Evolutionary conservation across 108 stramenopile species (phyloP).

Genomic region (Nitzschia putrida): DNA sequence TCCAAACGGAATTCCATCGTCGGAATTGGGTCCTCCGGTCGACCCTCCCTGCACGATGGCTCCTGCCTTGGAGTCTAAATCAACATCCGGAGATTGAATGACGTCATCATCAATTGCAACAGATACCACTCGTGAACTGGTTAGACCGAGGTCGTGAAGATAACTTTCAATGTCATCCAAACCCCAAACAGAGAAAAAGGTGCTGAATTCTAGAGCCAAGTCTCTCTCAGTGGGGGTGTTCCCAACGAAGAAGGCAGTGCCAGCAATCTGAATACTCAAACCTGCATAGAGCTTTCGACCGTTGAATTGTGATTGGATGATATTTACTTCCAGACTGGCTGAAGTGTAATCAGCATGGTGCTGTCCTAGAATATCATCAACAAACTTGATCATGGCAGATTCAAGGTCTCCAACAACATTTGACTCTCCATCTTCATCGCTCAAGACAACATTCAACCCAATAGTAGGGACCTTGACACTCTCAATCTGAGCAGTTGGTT

Average conservation of each 20-base stretch:
- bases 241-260: constrained; percentile 15
- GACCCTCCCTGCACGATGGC: not conserved
- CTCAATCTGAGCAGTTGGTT: not conserved
- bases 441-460: constrained; percentile 14
- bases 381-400: constrained; percentile 13
- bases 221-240: constrained; percentile 7
- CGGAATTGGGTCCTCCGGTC: not conserved
- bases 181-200: constrained; percentile 28
- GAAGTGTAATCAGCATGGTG: constrained; percentile 11
- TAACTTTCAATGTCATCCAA: constrained; percentile 13
- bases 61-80: constrained; percentile 1
- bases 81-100: not conserved
- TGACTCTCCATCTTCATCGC: constrained; percentile 11
- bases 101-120: constrained; percentile 19
- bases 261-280: constrained; percentile 26
- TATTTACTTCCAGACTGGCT: constrained; percentile 16
- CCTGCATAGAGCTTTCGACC: constrained; percentile 9
- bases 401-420: constrained; percentile 4
- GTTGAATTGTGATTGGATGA: constrained; percentile 9
- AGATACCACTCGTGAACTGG: constrained; percentile 9
- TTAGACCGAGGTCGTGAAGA: constrained; percentile 2
- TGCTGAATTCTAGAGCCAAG: constrained; percentile 2
- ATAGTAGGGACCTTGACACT: constrained; percentile 18
- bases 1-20: not conserved
- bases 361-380: constrained; percentile 13